Conservation (phyloP, 192 early-diverging fungal species). For the Podila verticillata region DNA sequence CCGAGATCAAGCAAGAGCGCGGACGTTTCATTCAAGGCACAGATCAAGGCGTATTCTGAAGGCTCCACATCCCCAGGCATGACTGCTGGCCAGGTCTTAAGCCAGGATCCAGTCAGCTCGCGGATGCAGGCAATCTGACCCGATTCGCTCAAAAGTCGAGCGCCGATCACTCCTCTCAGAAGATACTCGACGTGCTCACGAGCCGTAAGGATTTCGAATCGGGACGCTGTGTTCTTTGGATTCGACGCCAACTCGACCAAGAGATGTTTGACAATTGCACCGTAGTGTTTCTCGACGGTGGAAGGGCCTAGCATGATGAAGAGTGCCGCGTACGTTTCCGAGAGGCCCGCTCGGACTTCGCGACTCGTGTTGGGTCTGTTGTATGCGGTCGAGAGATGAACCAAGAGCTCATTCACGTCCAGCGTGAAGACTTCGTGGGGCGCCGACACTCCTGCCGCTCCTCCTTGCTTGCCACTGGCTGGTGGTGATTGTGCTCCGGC, state of each 20-base stretch:
- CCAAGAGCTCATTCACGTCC: conserved; percentile 75
- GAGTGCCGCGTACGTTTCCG: conserved; percentile 81
- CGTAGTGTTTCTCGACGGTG: conserved; percentile 81
- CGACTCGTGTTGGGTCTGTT: conserved; percentile 66
- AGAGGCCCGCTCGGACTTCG: conserved; percentile 79
- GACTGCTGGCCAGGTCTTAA: conserved; percentile 65
- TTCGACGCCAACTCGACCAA: conserved; percentile 67
- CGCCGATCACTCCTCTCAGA: conserved; percentile 79
- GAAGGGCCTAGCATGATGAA: conserved; percentile 75
- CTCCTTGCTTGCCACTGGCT: conserved; percentile 18
- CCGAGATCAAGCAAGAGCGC: conserved; percentile 81
- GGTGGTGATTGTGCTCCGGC: conserved; percentile 39
- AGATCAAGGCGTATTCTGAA: conserved; percentile 69
- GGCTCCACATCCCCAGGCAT: conserved; percentile 59
- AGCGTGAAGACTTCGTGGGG: conserved; percentile 45
- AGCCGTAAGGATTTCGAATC: conserved; percentile 66
- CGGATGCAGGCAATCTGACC: conserved; percentile 75
- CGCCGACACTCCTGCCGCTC: background rate
- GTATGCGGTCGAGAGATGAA: conserved; percentile 70
- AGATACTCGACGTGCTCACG: conserved; percentile 71
- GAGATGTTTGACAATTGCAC: conserved; percentile 72
- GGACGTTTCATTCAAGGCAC: conserved; percentile 79
- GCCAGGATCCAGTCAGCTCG: conserved; percentile 68
- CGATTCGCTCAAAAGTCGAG: conserved; percentile 78
- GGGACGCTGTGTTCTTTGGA: conserved; percentile 57